Conservation (phyloP, 306 rosid species). For the Comarum palustre region DNA sequence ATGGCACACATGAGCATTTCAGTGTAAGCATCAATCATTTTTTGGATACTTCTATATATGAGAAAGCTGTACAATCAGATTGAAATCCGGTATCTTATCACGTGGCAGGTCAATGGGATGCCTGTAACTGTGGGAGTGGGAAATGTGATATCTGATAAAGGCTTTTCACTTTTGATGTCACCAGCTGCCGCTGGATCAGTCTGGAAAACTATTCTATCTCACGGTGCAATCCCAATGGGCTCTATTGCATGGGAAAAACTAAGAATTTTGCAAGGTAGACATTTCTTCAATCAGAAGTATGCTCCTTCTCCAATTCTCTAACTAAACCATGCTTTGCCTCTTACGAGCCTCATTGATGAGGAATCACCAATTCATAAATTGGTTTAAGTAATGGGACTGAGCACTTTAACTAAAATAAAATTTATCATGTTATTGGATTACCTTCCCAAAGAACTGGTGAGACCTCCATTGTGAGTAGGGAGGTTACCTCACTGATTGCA, state of each 20-base stretch:
- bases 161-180: slow-evolving; percentile 77
- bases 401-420: background rate
- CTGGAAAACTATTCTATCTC: slow-evolving; percentile 72
- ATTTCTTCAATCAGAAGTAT: background rate
- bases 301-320: background rate
- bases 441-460: background rate
- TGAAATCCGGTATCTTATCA: slow-evolving; percentile 1
- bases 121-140: slow-evolving; percentile 90
- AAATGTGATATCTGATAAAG: slow-evolving; percentile 72
- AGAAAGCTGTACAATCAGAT: background rate
- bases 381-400: background rate
- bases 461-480: background rate
- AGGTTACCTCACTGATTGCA: background rate
- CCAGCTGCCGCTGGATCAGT: slow-evolving; percentile 78
- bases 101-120: slow-evolving; percentile 68
- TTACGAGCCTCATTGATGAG: background rate
- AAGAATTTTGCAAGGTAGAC: slow-evolving; percentile 64
- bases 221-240: slow-evolving; percentile 83
- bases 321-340: background rate
- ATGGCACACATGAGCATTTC: slow-evolving; percentile 81
- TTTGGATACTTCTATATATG: background rate
- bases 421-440: background rate
- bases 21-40: slow-evolving; percentile 45
- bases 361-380: background rate
- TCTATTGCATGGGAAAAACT: slow-evolving; percentile 80